Percentiles rank a stretch among this genome's conserved stretches.
Evolutionary conservation across 73 alveolate genomes (phyloP).

Genomic region (Urostyla sp.): DNA sequence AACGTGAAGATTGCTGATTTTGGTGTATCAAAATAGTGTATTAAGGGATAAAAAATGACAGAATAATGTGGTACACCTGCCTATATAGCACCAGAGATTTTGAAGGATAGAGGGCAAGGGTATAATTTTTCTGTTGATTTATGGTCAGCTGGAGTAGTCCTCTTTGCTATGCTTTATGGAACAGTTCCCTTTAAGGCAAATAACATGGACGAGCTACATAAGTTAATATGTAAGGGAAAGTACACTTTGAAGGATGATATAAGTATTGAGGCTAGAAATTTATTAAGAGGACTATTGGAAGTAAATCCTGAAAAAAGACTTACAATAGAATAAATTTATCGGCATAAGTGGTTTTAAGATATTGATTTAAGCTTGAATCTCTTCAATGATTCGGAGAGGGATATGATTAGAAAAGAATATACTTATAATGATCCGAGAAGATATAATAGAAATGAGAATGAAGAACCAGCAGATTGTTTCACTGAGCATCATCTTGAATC

Average conservation of each 20-base stretch:
- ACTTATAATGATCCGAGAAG: conserved; percentile 64
- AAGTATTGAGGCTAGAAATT: conserved; percentile 75
- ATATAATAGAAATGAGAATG: conserved; percentile 64
- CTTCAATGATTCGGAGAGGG: conserved; percentile 65
- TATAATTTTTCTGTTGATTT: conserved; percentile 96
- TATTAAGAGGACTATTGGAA: conserved; percentile 73
- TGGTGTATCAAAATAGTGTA: conserved; percentile 91
- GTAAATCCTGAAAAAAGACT: conserved; percentile 79
- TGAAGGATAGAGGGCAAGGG: conserved; percentile 94
- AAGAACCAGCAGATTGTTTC: conserved; percentile 72
- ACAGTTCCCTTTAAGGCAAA: conserved; percentile 96
- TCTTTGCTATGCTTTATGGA: conserved; percentile 93
- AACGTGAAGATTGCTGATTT: conserved; percentile 95
- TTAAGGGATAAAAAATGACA: conserved; percentile 83
- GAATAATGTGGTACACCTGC: conserved; percentile 99
- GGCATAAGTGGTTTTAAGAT: conserved; percentile 83
- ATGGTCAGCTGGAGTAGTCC: conserved; percentile 97
- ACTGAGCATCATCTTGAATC: conserved; percentile 69
- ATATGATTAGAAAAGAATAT: conserved; percentile 65
- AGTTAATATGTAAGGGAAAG: conserved; percentile 75
- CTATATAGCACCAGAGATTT: conserved; percentile 99
- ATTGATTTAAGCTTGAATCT: conserved; percentile 37
- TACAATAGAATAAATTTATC: conserved; percentile 71
- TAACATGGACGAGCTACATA: conserved; percentile 90
- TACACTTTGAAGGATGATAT: conserved; percentile 78